phyloP scores from a whole-genome alignment of 208 protist genomes.

The Lotmaria passim region DNA sequence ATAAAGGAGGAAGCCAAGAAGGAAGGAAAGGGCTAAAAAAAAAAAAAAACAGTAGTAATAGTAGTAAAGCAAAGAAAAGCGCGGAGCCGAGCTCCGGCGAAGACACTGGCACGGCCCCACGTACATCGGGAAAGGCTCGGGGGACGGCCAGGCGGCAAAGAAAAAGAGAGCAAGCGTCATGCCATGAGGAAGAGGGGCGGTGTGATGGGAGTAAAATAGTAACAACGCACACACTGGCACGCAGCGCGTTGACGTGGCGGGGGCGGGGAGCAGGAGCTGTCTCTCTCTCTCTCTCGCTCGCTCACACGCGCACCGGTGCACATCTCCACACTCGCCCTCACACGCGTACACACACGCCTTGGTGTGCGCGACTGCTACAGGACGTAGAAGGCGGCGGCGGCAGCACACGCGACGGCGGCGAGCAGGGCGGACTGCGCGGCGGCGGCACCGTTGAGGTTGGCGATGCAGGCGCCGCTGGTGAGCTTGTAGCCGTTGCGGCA shows the following conservation, averaged over 20 bases:
- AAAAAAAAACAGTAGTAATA: no score
- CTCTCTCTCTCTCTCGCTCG: no score
- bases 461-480: not conserved
- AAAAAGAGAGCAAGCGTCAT: not conserved
- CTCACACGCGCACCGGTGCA: not conserved
- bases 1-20: no score
- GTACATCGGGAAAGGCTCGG: no score
- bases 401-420: not conserved
- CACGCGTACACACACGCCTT: not conserved
- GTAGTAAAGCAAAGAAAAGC: no score
- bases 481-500: no score
- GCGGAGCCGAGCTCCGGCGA: no score
- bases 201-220: no score
- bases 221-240: not conserved
- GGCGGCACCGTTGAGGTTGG: not conserved
- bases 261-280: not conserved
- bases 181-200: no score
- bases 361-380: no score
- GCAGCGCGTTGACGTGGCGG: not conserved
- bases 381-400: constrained; percentile 4
- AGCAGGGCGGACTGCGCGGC: constrained; percentile 12
- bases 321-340: constrained; percentile 1
- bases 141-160: not conserved
- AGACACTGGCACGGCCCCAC: not conserved
- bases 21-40: no score